phyloP scores from a whole-genome alignment of 108 stramenopile species.

The Craspedostauros australis region DNA sequence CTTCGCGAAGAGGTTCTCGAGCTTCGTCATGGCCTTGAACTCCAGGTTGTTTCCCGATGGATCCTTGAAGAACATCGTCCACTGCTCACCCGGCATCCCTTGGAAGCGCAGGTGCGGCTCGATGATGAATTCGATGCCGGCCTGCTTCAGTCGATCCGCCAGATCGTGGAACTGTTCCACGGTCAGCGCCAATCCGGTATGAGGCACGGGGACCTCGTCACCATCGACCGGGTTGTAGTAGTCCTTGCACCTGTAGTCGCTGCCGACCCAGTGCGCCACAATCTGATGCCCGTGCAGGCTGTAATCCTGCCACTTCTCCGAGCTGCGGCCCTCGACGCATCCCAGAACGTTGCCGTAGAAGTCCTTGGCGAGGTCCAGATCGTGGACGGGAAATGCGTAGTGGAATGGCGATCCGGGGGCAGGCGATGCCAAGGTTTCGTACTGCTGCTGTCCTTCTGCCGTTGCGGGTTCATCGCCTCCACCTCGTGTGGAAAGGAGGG shows the following conservation, averaged over 20 bases:
- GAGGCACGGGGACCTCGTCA: constrained; percentile 98
- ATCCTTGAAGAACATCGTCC: constrained; percentile 96
- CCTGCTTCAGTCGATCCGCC: constrained; percentile 63
- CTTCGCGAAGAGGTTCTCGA: constrained; percentile 93
- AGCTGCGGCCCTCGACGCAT: constrained; percentile 84
- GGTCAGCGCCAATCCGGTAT: constrained; percentile 90
- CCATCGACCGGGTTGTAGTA: constrained; percentile 98
- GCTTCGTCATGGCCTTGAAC: constrained; percentile 96
- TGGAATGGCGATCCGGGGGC: constrained; percentile 91
- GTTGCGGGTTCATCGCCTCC: too few species aligned
- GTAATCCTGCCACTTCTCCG: constrained; percentile 96
- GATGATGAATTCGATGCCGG: constrained; percentile 84
- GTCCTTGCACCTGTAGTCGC: constrained; percentile 89
- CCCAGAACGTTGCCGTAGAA: constrained; percentile 91
- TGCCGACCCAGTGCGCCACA: constrained; percentile 90
- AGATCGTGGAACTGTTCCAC: constrained; percentile 83
- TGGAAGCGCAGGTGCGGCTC: constrained; percentile 92
- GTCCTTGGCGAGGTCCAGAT: constrained; percentile 78
- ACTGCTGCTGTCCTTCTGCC: too few species aligned
- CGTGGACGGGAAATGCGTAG: constrained; percentile 95
- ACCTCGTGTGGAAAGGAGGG: too few species aligned
- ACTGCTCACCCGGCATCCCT: constrained; percentile 92
- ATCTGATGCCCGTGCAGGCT: constrained; percentile 93
- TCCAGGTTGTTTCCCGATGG: constrained; percentile 95
- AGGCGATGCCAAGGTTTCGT: constrained; percentile 50